Conservation (phyloP, 2,329 filamentous ascomycete genomes). For the Cytospora leucostoma region DNA sequence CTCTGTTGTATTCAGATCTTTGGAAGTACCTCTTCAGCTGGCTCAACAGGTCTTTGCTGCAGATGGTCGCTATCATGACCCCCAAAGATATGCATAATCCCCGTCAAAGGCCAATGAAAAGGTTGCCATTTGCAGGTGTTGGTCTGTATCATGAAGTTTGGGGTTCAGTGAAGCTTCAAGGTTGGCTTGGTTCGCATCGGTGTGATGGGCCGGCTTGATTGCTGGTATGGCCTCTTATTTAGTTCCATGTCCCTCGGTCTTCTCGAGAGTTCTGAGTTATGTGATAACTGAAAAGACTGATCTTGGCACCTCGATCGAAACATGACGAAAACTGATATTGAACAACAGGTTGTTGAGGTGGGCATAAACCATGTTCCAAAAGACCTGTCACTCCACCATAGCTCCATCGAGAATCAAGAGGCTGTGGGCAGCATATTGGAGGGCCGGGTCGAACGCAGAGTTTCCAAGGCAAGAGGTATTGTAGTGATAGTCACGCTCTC, state of each 20-base stretch:
- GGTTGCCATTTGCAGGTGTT: not conserved
- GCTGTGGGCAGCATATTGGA: not conserved
- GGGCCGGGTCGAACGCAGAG: not conserved
- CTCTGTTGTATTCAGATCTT: not conserved
- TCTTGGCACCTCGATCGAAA: not conserved
- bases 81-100: not conserved
- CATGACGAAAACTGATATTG: not conserved
- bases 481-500: slow-evolving; percentile 39
- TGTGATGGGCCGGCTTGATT: not conserved
- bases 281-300: not conserved
- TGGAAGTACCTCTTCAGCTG: no score
- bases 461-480: slow-evolving; percentile 34
- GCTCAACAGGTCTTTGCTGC: not conserved
- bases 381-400: slow-evolving; percentile 2
- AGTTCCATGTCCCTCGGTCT: not conserved
- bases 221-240: not conserved
- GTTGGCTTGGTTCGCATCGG: not conserved
- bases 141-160: not conserved
- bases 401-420: not conserved
- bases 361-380: not conserved
- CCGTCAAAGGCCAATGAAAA: not conserved
- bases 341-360: not conserved
- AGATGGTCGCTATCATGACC: not conserved
- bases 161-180: not conserved
- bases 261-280: not conserved